These are phyloP conservation scores for Trebouxia sp. DNA, from an alignment of 139 green algal species.

Conservation along the genomic window DNA sequence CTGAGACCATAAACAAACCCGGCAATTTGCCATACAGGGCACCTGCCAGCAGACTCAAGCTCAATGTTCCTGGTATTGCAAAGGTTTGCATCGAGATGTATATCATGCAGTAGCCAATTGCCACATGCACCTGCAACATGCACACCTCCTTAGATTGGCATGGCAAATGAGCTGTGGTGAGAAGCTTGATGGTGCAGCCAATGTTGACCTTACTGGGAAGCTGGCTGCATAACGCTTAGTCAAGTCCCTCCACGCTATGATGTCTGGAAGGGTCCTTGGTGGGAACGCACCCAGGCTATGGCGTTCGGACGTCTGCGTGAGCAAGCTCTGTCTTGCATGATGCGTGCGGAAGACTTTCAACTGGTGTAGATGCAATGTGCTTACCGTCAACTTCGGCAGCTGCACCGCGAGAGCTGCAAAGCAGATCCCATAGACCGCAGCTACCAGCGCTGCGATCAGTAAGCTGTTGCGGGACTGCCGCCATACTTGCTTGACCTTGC, in stretches of 20 bases:
- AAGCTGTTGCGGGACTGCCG: not conserved
- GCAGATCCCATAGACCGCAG: not conserved
- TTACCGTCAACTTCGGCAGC: not conserved
- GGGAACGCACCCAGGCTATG: not conserved
- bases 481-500: not conserved
- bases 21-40: conserved; percentile 61
- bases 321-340: not conserved
- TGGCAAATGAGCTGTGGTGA: not conserved
- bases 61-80: conserved; percentile 75
- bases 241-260: not conserved
- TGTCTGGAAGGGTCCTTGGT: not conserved
- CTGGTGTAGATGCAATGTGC: not conserved
- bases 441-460: not conserved
- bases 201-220: conserved; percentile 18
- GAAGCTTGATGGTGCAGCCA: not conserved
- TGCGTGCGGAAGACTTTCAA: not conserved
- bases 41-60: conserved; percentile 68
- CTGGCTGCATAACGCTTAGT: not conserved
- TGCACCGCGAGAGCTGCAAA: not conserved
- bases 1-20: conserved; percentile 51
- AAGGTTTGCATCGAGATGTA: conserved; percentile 80
- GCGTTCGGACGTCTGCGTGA: not conserved
- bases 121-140: conserved; percentile 20
- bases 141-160: not conserved
- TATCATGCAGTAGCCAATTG: not conserved